phyloP scores from a whole-genome alignment of 116 monocot genomes.

The Cymodocea nodosa region DNA sequence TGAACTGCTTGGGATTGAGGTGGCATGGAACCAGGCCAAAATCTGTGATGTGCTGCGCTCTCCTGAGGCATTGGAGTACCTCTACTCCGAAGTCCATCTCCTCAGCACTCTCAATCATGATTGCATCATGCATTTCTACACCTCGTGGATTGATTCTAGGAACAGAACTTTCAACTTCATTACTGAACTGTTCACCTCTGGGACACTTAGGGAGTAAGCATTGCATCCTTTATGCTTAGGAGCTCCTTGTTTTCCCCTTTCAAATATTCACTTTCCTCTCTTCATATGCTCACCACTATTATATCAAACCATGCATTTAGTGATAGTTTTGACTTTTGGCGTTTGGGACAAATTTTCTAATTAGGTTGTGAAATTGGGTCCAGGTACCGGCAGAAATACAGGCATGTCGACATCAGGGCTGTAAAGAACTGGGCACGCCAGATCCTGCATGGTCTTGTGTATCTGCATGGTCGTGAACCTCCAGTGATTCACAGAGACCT shows the following conservation, averaged over 20 bases:
- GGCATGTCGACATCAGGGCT: conserved; percentile 42
- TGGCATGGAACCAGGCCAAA: conserved; percentile 93
- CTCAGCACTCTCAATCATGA: conserved; percentile 73
- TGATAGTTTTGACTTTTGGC: background rate
- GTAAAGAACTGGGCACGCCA: conserved; percentile 85
- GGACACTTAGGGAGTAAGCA: conserved; percentile 77
- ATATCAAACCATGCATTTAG: too few relatives aligned
- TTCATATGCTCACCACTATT: background rate
- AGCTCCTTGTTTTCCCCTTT: background rate
- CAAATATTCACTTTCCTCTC: background rate
- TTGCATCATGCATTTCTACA: conserved; percentile 68
- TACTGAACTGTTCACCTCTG: conserved; percentile 98
- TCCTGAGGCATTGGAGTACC: conserved; percentile 60
- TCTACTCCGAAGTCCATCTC: conserved; percentile 89
- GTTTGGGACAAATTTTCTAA: background rate
- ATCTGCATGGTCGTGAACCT: conserved; percentile 70
- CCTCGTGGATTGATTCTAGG: conserved; percentile 57
- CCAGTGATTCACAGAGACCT: conserved; percentile 91
- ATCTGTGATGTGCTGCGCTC: conserved; percentile 62
- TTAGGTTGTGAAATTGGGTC: conserved; percentile 1
- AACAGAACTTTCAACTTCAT: conserved; percentile 93
- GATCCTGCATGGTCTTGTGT: conserved; percentile 60
- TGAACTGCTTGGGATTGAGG: conserved; percentile 69
- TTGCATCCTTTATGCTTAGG: background rate
- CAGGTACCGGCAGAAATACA: conserved; percentile 63